Base-by-base conservation (phyloP, 805 yeast genomes). In the Saccharomycopsis microspora region DNA sequence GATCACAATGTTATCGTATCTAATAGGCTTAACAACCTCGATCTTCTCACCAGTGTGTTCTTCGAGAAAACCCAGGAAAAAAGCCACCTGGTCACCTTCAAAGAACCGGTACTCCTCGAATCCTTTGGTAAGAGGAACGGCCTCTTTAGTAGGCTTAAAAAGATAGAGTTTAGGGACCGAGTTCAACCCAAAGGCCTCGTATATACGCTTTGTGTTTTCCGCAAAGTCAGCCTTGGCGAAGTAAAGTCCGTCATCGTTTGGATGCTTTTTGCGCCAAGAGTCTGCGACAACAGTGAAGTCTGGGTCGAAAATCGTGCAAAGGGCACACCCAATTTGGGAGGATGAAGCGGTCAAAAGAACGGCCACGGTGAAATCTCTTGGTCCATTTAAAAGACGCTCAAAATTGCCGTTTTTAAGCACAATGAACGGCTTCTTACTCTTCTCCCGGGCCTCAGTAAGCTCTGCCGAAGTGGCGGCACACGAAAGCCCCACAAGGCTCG, bases 91-190 rank as follows among this genome's bases (percentile, higher is more conserved):
- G 42, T 70, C 75, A 5, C 74, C 76, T 11, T 67, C 66, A 50
- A 62, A 61, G 54, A 78, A 78, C 43, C 65, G 69, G 56, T 66
- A 76, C 50, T 73, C 76, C 3, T 53, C 58, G 47, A 56, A 55
- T 19, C 57, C 62, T 41, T 61, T 64, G 30, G 61, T 59, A 8
- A 58, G 54, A 9, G 64, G 58, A 6, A 62, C 61, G 8, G 38
- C 5, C 5, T 41, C 62, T 1, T 60, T 59, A 8, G 78, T 68
- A 27, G 89, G 84, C 1, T 69, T 63, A 61, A 76, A 82, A 49
- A 81, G 60, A 62, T 68, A 80, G 41, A 88, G 58, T 58, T 84
- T 80, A 32, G 98, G 98, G 31, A 90, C 95, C 48, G 79, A 78
- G 55, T 75, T 75, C 56, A 90, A 64, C 34, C 72, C 61, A 60